These are phyloP conservation scores for Cyberlindnera americana DNA, from an alignment of 805 yeast genomes.

Conservation along the genomic window DNA sequence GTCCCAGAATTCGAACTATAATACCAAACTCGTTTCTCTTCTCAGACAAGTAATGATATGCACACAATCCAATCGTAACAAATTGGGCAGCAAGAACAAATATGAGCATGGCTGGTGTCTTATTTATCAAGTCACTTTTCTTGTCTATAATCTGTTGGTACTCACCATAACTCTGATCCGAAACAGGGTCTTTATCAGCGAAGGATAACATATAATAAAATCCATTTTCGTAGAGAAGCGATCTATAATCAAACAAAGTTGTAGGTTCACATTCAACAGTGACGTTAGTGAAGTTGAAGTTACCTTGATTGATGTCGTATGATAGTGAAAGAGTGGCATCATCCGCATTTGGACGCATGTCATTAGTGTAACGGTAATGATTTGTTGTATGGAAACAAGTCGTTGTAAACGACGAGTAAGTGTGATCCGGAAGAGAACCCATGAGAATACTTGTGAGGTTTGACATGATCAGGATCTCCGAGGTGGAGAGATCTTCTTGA, in stretches of 20 bases:
- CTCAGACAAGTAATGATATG: slow-evolving; percentile 27
- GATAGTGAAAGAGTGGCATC: slow-evolving; percentile 2
- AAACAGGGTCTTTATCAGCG: slow-evolving; percentile 46
- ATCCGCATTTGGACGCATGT: background rate
- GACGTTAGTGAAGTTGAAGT: slow-evolving; percentile 12
- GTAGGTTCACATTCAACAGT: slow-evolving; percentile 9
- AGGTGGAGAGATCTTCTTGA: slow-evolving; percentile 13
- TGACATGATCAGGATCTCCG: slow-evolving; percentile 12
- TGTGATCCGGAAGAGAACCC: slow-evolving; percentile 11
- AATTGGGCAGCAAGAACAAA: slow-evolving; percentile 31
- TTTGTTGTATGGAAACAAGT: slow-evolving; percentile 13
- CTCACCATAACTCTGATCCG: slow-evolving; percentile 25
- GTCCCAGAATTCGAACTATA: slow-evolving; percentile 26
- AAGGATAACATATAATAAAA: slow-evolving; percentile 27
- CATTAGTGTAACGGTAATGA: slow-evolving; percentile 9
- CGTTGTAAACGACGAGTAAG: slow-evolving; percentile 5
- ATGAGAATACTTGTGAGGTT: slow-evolving; percentile 13
- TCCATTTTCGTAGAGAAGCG: slow-evolving; percentile 11
- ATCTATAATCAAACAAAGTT: slow-evolving; percentile 15
- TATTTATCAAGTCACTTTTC: slow-evolving; percentile 21
- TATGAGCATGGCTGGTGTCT: slow-evolving; percentile 31
- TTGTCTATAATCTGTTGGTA: slow-evolving; percentile 26
- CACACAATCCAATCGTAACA: slow-evolving; percentile 29
- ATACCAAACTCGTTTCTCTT: background rate
- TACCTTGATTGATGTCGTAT: slow-evolving; percentile 6